Percentiles rank a stretch among this genome's conserved stretches.
These are phyloP conservation scores for Camelina neglecta DNA, from an alignment of 345 rosid species.

Conservation along the genomic window DNA sequence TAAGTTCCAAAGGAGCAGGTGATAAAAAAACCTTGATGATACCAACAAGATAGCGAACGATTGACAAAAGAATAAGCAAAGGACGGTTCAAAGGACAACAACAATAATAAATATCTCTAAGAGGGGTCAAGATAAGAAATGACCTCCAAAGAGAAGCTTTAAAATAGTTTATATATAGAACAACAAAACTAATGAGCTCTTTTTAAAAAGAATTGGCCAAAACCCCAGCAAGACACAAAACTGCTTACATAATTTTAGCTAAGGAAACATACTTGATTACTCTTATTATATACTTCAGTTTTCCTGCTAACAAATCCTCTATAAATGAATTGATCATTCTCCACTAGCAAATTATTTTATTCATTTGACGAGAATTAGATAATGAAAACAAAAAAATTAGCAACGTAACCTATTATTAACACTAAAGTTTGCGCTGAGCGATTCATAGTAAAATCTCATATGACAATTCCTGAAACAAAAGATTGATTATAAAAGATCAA, in stretches of 20 bases:
- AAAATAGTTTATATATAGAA: not conserved
- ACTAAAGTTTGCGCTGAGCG: no score
- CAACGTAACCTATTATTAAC: no score
- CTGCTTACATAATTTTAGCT: constrained; percentile 13
- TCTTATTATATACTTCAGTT: constrained; percentile 29
- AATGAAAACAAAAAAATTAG: not conserved
- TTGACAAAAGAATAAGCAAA: not conserved
- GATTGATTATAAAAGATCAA: no score
- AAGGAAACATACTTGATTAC: constrained; percentile 1
- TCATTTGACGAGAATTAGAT: not conserved
- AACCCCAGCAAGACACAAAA: constrained; percentile 22
- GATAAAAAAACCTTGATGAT: not conserved
- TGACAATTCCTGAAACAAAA: no score
- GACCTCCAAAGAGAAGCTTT: constrained; percentile 4
- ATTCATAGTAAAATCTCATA: no score
- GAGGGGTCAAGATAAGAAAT: constrained; percentile 35
- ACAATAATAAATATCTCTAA: constrained; percentile 3
- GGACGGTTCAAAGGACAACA: not conserved
- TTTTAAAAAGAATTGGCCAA: not conserved
- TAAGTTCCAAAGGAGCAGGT: constrained; percentile 31
- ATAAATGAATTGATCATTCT: constrained; percentile 15
- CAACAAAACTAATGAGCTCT: constrained; percentile 4
- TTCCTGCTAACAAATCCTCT: constrained; percentile 32
- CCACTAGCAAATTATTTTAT: constrained; percentile 35
- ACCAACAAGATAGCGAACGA: not conserved